Base-by-base conservation (phyloP, 352 stramenopile species). In the Globisporangium takayamanum region DNA sequence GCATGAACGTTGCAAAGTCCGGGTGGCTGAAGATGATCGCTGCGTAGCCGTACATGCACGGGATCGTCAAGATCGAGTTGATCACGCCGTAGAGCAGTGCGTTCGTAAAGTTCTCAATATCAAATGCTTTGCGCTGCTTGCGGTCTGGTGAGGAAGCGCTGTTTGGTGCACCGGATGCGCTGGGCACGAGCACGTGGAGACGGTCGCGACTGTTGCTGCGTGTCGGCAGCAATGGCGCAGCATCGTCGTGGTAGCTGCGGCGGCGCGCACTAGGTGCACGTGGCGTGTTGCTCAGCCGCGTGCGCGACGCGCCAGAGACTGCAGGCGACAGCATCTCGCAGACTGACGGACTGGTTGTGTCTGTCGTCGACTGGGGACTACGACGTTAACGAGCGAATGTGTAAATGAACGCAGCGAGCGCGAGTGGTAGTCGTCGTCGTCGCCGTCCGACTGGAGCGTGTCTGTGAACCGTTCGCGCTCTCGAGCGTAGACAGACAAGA, bases 11-110 rank as follows among this genome's bases (percentile, higher is more conserved):
- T 60, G 72, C 72, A 37, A 96, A 92, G 75, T 99, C 89, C 53
- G 87, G 77, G 58, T 93, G 82, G 62, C 74, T 82, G 68, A 98
- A 99, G 65, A 99, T 98, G 65, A 99, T 97, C 10, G 92, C 89
- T 2, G 94, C 87, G 66, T 98, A 98, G 50, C 94, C 95, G 62
- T 97, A 98, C 67, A 98, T 92, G 70, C 79, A 93, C 36, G 95
- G 94, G 33, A 98, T 89, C 53, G 89, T 94, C 62, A 98, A 81
- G 62, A 98, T 96, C 25, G 93, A 91, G 73, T 97, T 98, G 60
- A 98, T 96, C 16, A 97, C 57, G 39, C 88, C 87, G 58, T 96
- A 97, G 55, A 96, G 65, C 44, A 92, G 58, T 3, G 79, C 82
- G 61, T 87, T 90, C 0, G 76, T 84, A 48, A 84, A 28, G 46